phyloP scores from a whole-genome alignment of 495 filamentous ascomycete genomes.

The Hypoxylon intermedium region DNA sequence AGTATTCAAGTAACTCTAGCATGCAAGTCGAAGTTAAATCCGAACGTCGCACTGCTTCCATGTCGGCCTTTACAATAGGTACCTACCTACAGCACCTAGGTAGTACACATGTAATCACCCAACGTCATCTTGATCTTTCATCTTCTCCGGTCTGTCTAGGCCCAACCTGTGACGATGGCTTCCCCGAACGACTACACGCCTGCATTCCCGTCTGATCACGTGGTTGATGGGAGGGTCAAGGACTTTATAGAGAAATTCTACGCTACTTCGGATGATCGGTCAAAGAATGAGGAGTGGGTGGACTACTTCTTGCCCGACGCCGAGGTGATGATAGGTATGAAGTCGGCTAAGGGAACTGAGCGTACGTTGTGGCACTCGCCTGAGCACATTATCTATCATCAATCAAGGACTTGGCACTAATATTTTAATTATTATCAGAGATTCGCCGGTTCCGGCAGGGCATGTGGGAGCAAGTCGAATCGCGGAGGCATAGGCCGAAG shows the following conservation, averaged over 20 bases:
- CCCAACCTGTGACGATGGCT: not conserved
- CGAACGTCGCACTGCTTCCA: not conserved
- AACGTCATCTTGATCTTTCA: too few relatives aligned
- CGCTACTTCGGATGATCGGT: slow-evolving; percentile 45
- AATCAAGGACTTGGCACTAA: not conserved
- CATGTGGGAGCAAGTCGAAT: slow-evolving; percentile 41
- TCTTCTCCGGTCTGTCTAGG: too few relatives aligned
- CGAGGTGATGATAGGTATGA: slow-evolving; percentile 43
- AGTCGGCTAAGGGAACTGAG: slow-evolving; percentile 39
- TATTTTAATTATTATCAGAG: slow-evolving; percentile 13
- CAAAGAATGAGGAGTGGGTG: slow-evolving; percentile 49
- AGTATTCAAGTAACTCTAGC: too few relatives aligned
- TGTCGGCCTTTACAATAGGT: not conserved
- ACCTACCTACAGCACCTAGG: not conserved
- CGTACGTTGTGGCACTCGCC: too few relatives aligned
- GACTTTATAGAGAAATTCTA: slow-evolving; percentile 49
- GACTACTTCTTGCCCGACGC: slow-evolving; percentile 45
- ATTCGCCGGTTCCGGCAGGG: slow-evolving; percentile 31
- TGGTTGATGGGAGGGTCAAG: slow-evolving; percentile 33
- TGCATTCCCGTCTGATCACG: slow-evolving; percentile 37
- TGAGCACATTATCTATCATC: not conserved
- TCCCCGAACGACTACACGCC: slow-evolving; percentile 32
- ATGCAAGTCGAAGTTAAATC: slow-evolving; percentile 14
- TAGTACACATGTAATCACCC: too few relatives aligned
- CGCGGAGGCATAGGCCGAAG: slow-evolving; percentile 40